phyloP scores from a whole-genome alignment of 352 stramenopile species.

The Phytophthora pluvialis region DNA sequence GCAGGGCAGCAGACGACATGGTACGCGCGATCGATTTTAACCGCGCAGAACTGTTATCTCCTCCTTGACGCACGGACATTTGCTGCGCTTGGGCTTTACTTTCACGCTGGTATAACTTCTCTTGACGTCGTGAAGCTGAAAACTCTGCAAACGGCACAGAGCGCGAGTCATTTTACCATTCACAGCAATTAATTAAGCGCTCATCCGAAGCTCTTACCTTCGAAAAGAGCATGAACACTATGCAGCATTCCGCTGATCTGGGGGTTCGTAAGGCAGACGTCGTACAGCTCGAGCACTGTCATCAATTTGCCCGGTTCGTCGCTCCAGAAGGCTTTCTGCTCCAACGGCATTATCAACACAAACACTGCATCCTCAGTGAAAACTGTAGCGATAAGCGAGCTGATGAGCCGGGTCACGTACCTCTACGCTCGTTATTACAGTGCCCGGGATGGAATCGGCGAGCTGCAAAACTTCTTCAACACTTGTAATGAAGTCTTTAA shows the following conservation, averaged over 20 bases:
- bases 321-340: conserved; percentile 51
- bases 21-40: conserved; percentile 29
- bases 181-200: not conserved
- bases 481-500: conserved; percentile 50
- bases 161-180: conserved; percentile 2
- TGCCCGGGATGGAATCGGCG: conserved; percentile 30
- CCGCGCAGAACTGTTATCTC: conserved; percentile 3
- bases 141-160: conserved; percentile 9
- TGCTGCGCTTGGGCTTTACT: conserved; percentile 19
- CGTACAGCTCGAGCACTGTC: conserved; percentile 55
- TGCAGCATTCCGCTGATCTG: conserved; percentile 63
- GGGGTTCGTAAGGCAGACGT: conserved; percentile 66
- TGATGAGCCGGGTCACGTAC: conserved; percentile 7
- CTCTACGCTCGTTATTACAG: conserved; percentile 28
- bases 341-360: not conserved
- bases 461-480: conserved; percentile 55
- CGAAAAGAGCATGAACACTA: conserved; percentile 49
- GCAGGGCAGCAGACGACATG: conserved; percentile 31
- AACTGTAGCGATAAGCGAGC: not conserved
- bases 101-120: conserved; percentile 27
- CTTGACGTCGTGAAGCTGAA: conserved; percentile 12
- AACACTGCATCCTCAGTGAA: not conserved
- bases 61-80: conserved; percentile 1
- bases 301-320: conserved; percentile 45
- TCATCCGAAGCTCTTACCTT: conserved; percentile 36